Evolutionary conservation across 179 eudicot genomes (phyloP).

Genomic region (Drosera spatulata): DNA sequence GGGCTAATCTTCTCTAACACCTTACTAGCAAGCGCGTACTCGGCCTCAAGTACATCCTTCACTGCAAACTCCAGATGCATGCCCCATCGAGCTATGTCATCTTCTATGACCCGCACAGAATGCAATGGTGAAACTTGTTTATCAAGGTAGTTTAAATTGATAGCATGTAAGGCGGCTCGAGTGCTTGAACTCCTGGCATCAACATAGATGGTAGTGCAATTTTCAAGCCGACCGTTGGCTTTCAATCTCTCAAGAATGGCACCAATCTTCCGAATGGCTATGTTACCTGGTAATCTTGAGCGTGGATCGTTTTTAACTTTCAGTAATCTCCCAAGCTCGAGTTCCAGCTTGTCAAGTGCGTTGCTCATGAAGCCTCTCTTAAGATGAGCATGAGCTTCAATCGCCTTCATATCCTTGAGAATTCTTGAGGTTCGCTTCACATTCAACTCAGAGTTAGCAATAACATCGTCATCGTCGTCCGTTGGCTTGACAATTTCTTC

Average conservation of each 20-base stretch:
- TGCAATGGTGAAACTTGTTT: constrained; percentile 40
- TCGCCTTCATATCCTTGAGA: constrained; percentile 36
- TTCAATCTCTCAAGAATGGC: constrained; percentile 39
- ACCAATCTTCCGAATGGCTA: constrained; percentile 32
- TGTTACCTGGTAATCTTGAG: not conserved
- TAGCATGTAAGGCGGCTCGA: constrained; percentile 36
- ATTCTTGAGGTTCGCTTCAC: constrained; percentile 34
- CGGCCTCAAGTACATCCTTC: constrained; percentile 37
- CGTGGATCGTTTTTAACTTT: constrained; percentile 16
- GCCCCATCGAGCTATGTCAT: constrained; percentile 43
- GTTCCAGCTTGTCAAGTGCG: constrained; percentile 40
- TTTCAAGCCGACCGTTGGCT: constrained; percentile 32
- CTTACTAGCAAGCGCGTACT: constrained; percentile 37
- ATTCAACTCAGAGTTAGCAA: constrained; percentile 28
- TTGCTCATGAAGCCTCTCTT: constrained; percentile 34
- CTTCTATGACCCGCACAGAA: constrained; percentile 52
- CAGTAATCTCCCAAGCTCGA: constrained; percentile 31
- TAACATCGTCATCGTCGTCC: constrained; percentile 21
- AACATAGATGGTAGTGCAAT: constrained; percentile 34
- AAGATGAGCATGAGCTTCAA: constrained; percentile 23
- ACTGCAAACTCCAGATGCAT: constrained; percentile 51
- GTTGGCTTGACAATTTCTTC: constrained; percentile 39
- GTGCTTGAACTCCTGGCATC: constrained; percentile 41
- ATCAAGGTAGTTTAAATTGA: constrained; percentile 41
- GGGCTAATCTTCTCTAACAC: constrained; percentile 30